These are phyloP conservation scores for Teratosphaeriaceae sp. DNA, from an alignment of 2,329 filamentous ascomycete species.

Conservation along the genomic window DNA sequence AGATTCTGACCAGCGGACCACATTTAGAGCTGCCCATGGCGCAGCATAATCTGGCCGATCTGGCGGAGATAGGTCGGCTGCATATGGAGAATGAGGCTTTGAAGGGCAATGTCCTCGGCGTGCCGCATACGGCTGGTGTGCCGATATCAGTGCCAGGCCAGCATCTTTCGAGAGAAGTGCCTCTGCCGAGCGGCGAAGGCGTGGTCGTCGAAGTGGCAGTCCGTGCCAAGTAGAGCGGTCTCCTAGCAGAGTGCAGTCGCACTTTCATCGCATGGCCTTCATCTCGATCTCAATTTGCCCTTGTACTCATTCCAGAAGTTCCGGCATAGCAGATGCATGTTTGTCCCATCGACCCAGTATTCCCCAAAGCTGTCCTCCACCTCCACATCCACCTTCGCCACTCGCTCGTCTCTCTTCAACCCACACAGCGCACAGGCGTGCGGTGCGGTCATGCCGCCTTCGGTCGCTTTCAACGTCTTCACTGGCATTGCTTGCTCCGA, in stretches of 20 bases:
- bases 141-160: background rate
- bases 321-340: constrained; percentile 54
- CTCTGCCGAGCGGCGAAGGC: background rate
- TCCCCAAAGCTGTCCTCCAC: constrained; percentile 91
- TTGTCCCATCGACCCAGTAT: constrained; percentile 76
- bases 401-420: constrained; percentile 76
- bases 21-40: background rate
- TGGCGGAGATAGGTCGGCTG: background rate
- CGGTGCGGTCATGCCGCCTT: constrained; percentile 65
- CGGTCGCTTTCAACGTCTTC: constrained; percentile 51
- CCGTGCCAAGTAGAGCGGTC: background rate
- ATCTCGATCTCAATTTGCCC: constrained; percentile 61
- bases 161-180: background rate
- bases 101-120: background rate
- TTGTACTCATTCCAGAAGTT: constrained; percentile 83
- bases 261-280: constrained; percentile 1
- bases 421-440: constrained; percentile 82
- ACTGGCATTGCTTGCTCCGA: constrained; percentile 58
- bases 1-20: too few relatives aligned
- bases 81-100: background rate
- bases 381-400: constrained; percentile 65
- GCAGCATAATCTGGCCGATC: background rate
- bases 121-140: background rate
- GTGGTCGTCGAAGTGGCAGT: background rate
- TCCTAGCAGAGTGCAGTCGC: too few relatives aligned